These are phyloP conservation scores for Cyberlindnera euphorbiiphila DNA, from an alignment of 805 yeast species.

Conservation along the genomic window DNA sequence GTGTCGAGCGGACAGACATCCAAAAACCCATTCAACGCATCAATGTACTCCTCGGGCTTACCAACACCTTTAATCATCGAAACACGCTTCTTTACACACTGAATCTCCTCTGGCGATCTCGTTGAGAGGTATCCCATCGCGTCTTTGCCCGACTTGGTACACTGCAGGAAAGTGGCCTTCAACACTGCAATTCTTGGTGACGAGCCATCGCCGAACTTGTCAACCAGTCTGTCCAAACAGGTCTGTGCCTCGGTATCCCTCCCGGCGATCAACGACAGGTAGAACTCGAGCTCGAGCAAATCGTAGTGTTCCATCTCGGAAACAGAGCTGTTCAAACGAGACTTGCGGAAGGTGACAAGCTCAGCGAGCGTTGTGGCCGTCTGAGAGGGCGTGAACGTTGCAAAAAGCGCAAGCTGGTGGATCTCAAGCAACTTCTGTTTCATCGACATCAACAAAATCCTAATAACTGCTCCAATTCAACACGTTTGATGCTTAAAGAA, in stretches of 20 bases:
- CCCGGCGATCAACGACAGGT: constrained; percentile 54
- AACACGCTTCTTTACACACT: constrained; percentile 25
- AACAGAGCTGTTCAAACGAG: constrained; percentile 23
- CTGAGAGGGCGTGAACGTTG: constrained; percentile 44
- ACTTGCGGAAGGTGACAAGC: constrained; percentile 17
- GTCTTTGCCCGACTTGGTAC: constrained; percentile 40
- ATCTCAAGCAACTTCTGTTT: constrained; percentile 48
- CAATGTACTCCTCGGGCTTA: constrained; percentile 40
- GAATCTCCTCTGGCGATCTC: constrained; percentile 25
- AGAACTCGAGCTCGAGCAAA: constrained; percentile 69
- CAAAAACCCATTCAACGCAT: constrained; percentile 49
- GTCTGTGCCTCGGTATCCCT: constrained; percentile 70
- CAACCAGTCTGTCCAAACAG: constrained; percentile 59
- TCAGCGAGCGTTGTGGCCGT: constrained; percentile 30
- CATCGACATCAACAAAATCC: constrained; percentile 1
- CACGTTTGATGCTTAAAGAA: too few relatives aligned
- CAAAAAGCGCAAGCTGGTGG: constrained; percentile 48
- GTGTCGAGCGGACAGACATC: constrained; percentile 71
- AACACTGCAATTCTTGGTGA: constrained; percentile 56
- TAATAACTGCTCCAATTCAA: too few relatives aligned
- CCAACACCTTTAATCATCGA: constrained; percentile 15
- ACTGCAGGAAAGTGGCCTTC: constrained; percentile 53
- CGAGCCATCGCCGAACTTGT: constrained; percentile 55
- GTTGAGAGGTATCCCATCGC: constrained; percentile 36
- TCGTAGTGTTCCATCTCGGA: constrained; percentile 43